Evolutionary conservation across 164 flowering plant genomes (phyloP).

Genomic region (Echeveria elegans): DNA sequence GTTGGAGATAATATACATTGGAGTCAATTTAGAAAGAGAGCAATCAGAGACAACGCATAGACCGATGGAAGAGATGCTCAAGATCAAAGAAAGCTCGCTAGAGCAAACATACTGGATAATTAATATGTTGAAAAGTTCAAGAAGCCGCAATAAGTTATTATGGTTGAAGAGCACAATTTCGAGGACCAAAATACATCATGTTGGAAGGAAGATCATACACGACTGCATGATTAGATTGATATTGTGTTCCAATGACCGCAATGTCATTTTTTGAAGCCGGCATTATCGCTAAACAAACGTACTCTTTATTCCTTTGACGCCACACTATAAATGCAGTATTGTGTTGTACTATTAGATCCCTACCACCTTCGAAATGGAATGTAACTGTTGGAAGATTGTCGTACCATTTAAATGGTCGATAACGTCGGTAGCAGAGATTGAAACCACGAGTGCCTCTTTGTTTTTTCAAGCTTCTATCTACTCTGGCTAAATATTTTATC

Average conservation of each 20-base stretch:
- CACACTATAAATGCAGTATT: not conserved
- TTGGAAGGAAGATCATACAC: not conserved
- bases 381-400: slow-evolving; percentile 2
- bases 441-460: too few species aligned
- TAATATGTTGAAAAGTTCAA: too few species aligned
- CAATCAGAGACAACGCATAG: too few species aligned
- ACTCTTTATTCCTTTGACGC: not conserved
- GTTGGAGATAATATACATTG: too few species aligned
- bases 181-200: too few species aligned
- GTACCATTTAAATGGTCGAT: not conserved
- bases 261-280: not conserved
- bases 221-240: not conserved
- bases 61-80: too few species aligned
- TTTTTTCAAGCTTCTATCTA: not conserved
- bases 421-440: not conserved
- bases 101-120: too few species aligned
- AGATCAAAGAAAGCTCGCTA: too few species aligned
- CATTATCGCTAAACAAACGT: not conserved
- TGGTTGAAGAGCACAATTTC: too few species aligned
- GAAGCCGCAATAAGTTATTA: too few species aligned
- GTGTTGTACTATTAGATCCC: not conserved
- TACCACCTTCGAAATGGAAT: slow-evolving; percentile 5
- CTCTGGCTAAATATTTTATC: not conserved
- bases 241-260: not conserved
- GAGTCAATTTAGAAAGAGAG: too few species aligned